Conservation (phyloP, 2,329 filamentous ascomycete genomes). For the Penicillium sp. region DNA sequence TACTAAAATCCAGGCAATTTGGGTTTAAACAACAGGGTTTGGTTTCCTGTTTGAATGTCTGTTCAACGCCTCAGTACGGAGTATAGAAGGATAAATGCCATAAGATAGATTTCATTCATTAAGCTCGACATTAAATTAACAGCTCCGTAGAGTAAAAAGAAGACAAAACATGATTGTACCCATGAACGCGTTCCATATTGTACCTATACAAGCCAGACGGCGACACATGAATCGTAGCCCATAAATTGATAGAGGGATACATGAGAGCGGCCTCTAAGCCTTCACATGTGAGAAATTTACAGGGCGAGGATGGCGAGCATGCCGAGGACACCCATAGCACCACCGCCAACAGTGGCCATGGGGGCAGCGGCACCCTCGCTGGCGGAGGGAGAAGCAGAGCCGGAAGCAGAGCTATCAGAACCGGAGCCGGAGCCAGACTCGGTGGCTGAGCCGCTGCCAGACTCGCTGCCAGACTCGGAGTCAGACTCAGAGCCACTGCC, state of each 20-base stretch:
- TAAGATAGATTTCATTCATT: constrained; percentile 3
- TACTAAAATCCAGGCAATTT: background rate
- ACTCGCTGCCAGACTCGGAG: constrained; percentile 5
- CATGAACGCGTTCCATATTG: constrained; percentile 12
- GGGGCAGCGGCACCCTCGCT: constrained; percentile 22
- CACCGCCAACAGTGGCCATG: constrained; percentile 26
- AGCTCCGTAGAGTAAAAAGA: constrained; percentile 3
- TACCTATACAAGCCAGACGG: constrained; percentile 15
- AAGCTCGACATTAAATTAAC: constrained; percentile 14
- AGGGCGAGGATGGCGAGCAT: constrained; percentile 37
- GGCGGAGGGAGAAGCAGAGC: constrained; percentile 10
- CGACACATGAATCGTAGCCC: constrained; percentile 13
- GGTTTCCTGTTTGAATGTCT: too few relatives aligned
- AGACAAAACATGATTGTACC: constrained; percentile 1
- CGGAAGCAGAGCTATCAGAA: constrained; percentile 11
- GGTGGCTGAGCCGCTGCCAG: constrained; percentile 15
- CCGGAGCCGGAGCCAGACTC: constrained; percentile 16
- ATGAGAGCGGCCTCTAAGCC: background rate
- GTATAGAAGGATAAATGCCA: background rate
- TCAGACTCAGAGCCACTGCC: constrained; percentile 15
- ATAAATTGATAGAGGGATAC: constrained; percentile 3
- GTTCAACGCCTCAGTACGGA: background rate
- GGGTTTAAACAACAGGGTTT: rapidly evolving
- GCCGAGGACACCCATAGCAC: constrained; percentile 34
- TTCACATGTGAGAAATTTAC: constrained; percentile 21